Percentiles rank a stretch among this genome's conserved stretches.
Evolutionary conservation across 2,329 filamentous ascomycete species (phyloP).

Genomic region (Trichophyton simii): DNA sequence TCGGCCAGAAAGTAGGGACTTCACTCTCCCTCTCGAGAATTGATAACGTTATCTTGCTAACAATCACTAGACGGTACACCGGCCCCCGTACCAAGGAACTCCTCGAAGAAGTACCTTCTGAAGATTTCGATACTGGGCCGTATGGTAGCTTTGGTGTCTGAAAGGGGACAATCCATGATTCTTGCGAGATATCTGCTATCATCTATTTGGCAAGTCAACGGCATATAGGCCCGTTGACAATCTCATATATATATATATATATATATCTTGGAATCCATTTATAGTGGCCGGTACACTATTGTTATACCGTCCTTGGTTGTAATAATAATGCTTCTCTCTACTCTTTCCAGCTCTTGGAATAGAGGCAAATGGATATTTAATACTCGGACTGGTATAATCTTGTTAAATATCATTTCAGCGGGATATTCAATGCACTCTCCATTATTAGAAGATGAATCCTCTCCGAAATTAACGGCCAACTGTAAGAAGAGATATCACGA

Average conservation of each 20-base stretch:
- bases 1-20: slow-evolving; percentile 26
- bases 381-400: neutral
- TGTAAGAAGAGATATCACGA: neutral
- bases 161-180: neutral
- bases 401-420: neutral
- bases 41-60: neutral
- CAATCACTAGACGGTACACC: slow-evolving; percentile 39
- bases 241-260: too few species aligned
- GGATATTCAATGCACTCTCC: neutral
- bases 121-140: slow-evolving; percentile 17
- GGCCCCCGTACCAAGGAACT: slow-evolving; percentile 47
- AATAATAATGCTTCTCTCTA: neutral
- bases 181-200: neutral
- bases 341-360: neutral
- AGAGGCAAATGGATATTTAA: neutral
- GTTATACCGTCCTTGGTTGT: too few species aligned
- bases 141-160: neutral
- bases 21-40: neutral
- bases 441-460: neutral
- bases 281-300: too few species aligned
- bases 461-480: neutral
- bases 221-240: too few species aligned
- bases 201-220: too few species aligned
- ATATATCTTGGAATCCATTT: too few species aligned
- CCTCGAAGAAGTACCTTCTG: slow-evolving; percentile 23